Base-by-base conservation (phyloP, 139 green algal genomes). In the Tetraselmis chui region DNA sequence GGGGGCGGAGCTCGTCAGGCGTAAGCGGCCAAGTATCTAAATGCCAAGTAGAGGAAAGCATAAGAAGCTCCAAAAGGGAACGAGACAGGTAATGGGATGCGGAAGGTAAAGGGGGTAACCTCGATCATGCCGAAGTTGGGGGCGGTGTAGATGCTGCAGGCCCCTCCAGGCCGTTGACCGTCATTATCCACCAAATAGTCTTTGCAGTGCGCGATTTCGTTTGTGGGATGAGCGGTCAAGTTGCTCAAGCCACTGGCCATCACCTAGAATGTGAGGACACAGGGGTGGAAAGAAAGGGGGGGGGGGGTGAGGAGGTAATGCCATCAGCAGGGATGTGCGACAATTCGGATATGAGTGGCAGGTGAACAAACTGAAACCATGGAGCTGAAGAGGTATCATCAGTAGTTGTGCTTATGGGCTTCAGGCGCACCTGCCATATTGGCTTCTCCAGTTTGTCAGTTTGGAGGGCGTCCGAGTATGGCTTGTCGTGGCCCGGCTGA, bases 81-180 rank as follows among this genome's bases (percentile, higher is more conserved):
- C n/a, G n/a, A n/a, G n/a, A n/a, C n/a, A n/a, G n/a, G n/a, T n/a
- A n/a, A n/a, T n/a, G n/a, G n/a, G n/a, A n/a, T n/a, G n/a, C n/a
- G n/a, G n/a, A n/a, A n/a, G n/a, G n/a, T n/a, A n/a, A n/a, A n/a
- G n/a, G n/a, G n/a, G n/a, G n/a, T n/a, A 22, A 91, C 83, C 76
- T 91, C 86, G 0, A 93, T 28, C 80, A 88, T 87, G 0, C 84
- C 85, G 79, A 93, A 93, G 30, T 85, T 87, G 28, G 90, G 87
- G 0, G 80, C 26, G 0, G 32, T 2, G 2, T 88, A 80, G 78
- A 87, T 87, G n/a, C 78, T 83, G 81, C 87, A 91, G 24, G 27
- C 31, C 5, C 88, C 90, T 59, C 87, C 79, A 1, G 88, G 88
- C 75, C 90, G 27, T 75, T 92, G 67, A 26, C 90, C 90, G 30